These are phyloP conservation scores for Geosiphon pyriformis DNA, from an alignment of 192 early-diverging fungal species.

Conservation along the genomic window DNA sequence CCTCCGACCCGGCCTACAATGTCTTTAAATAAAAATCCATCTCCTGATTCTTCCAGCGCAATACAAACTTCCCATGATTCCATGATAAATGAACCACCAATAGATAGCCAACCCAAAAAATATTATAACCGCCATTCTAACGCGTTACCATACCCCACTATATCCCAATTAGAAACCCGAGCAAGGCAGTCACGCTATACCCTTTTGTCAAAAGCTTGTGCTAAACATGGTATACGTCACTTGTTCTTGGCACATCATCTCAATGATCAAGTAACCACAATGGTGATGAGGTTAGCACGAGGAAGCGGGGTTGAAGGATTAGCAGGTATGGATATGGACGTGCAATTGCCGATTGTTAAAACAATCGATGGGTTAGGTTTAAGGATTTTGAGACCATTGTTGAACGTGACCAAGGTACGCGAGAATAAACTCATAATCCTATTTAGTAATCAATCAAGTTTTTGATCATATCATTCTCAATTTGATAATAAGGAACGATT, in stretches of 20 bases:
- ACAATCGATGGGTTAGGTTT: slow-evolving; percentile 36
- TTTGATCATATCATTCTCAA: too few relatives aligned
- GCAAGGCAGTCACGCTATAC: slow-evolving; percentile 36
- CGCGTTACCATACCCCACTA: slow-evolving; percentile 20
- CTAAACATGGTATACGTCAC: slow-evolving; percentile 29
- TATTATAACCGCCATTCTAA: too few relatives aligned
- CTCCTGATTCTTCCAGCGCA: too few relatives aligned
- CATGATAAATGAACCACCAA: too few relatives aligned
- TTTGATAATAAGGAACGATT: slow-evolving; percentile 28
- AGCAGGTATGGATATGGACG: slow-evolving; percentile 30
- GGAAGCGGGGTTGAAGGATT: slow-evolving; percentile 46
- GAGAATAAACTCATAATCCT: too few relatives aligned
- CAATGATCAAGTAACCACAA: slow-evolving; percentile 45
- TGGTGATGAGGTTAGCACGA: slow-evolving; percentile 35
- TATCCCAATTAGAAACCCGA: slow-evolving; percentile 32
- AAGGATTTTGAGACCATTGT: slow-evolving; percentile 35
- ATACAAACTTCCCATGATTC: too few relatives aligned
- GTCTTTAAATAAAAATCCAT: background rate
- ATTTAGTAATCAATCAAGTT: too few relatives aligned
- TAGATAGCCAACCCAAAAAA: too few relatives aligned
- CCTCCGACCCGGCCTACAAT: background rate
- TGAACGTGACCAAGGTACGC: slow-evolving; percentile 38
- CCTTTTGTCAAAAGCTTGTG: slow-evolving; percentile 34
- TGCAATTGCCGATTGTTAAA: slow-evolving; percentile 32
- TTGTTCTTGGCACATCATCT: slow-evolving; percentile 42